These are phyloP conservation scores for Pseudogymnoascus sp. DNA, from an alignment of 2,329 filamentous ascomycete genomes.

Conservation along the genomic window DNA sequence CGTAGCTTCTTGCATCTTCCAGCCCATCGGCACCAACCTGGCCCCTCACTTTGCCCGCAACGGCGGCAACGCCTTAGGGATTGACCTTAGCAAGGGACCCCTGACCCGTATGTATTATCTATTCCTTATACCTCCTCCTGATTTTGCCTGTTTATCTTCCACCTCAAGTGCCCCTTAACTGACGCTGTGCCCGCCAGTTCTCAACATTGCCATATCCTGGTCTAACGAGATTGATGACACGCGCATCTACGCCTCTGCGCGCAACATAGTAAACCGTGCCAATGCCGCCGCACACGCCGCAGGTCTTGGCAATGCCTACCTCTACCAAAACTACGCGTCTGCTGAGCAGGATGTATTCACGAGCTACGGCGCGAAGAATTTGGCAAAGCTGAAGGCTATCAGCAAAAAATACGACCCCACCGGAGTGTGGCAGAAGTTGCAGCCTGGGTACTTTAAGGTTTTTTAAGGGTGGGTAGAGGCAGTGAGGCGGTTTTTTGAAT, in stretches of 20 bases:
- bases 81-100: conserved; percentile 14
- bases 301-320: conserved; percentile 31
- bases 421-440: conserved; percentile 26
- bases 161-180: conserved; percentile 16
- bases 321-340: conserved; percentile 37
- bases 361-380: conserved; percentile 31
- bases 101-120: conserved; percentile 14
- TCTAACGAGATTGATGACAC: conserved; percentile 29
- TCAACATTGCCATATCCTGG: conserved; percentile 26
- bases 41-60: conserved; percentile 30
- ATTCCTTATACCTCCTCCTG: conserved; percentile 19
- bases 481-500: neutral
- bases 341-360: conserved; percentile 30
- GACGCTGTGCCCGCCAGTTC: neutral
- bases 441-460: conserved; percentile 36
- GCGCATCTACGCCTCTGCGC: conserved; percentile 24
- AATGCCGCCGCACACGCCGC: conserved; percentile 27
- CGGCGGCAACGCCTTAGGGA: conserved; percentile 26
- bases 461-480: conserved; percentile 1
- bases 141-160: conserved; percentile 18
- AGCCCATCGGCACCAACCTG: conserved; percentile 36
- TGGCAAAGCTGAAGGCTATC: conserved; percentile 23
- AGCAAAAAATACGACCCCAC: conserved; percentile 24
- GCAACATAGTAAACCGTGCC: conserved; percentile 24
- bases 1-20: conserved; percentile 23